Evolutionary conservation across 805 yeast genomes (phyloP).

Genomic region (Starmerella powellii): DNA sequence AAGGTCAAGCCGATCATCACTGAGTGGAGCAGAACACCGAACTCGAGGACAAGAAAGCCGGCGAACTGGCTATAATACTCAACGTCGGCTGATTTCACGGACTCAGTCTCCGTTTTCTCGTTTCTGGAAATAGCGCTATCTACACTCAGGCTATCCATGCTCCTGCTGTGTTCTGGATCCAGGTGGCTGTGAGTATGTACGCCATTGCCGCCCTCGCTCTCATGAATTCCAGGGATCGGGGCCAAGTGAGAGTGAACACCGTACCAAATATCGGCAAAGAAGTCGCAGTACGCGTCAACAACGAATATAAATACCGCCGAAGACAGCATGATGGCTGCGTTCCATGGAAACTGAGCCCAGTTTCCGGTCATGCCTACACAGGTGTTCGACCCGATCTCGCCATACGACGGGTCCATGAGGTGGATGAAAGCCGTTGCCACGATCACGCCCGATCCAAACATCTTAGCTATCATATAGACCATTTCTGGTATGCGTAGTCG

Average conservation of each 20-base stretch:
- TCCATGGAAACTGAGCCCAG: constrained; percentile 45
- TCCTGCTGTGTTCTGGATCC: constrained; percentile 1
- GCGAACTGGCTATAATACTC: constrained; percentile 31
- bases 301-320: constrained; percentile 38
- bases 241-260: constrained; percentile 19
- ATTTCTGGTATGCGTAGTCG: constrained; percentile 25
- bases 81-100: constrained; percentile 26
- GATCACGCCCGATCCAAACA: constrained; percentile 68
- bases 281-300: constrained; percentile 38
- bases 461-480: constrained; percentile 30
- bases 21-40: constrained; percentile 65
- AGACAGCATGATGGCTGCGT: constrained; percentile 42
- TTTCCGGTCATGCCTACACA: constrained; percentile 36
- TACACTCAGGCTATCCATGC: no score
- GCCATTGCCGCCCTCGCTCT: neutral
- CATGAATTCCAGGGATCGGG: constrained; percentile 2
- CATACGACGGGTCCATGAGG: constrained; percentile 36
- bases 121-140: neutral
- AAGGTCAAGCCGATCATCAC: constrained; percentile 60
- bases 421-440: constrained; percentile 67
- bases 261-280: constrained; percentile 30
- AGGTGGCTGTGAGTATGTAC: constrained; percentile 7
- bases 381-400: constrained; percentile 27
- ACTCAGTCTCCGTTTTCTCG: neutral
- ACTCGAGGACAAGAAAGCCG: constrained; percentile 49